Evolutionary conservation across 805 yeast species (phyloP).

Genomic region (Metschnikowia drakensbergensis): DNA sequence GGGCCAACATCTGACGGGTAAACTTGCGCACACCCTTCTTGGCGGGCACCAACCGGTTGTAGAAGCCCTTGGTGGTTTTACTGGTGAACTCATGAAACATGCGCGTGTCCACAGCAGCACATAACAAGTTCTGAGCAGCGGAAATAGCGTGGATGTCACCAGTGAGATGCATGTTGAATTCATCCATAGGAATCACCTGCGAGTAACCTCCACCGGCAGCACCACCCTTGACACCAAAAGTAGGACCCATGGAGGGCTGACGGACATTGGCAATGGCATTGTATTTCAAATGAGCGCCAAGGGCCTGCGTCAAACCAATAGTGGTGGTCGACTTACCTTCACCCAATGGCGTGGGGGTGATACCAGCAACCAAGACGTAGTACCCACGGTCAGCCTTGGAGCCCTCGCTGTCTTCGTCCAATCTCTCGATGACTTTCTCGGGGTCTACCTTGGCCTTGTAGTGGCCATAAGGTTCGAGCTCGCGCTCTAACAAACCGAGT

Average conservation of each 20-base stretch:
- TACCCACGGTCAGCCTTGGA: constrained; percentile 65
- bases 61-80: constrained; percentile 70
- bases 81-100: constrained; percentile 93
- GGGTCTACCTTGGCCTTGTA: constrained; percentile 83
- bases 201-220: constrained; percentile 99
- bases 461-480: constrained; percentile 84
- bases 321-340: constrained; percentile 98
- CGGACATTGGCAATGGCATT: constrained; percentile 91
- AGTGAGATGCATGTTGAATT: constrained; percentile 94
- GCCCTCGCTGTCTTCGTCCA: constrained; percentile 67
- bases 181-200: constrained; percentile 98
- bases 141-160: constrained; percentile 97
- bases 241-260: constrained; percentile 98
- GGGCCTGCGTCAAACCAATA: constrained; percentile 93
- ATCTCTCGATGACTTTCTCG: constrained; percentile 32
- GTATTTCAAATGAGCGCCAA: constrained; percentile 83
- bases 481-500: constrained; percentile 71
- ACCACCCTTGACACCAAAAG: constrained; percentile 98
- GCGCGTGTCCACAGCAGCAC: constrained; percentile 96
- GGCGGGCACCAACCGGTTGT: constrained; percentile 79
- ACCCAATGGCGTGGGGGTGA: constrained; percentile 97
- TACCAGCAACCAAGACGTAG: constrained; percentile 91
- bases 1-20: constrained; percentile 71
- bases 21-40: constrained; percentile 78
- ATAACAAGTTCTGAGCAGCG: constrained; percentile 87